These are phyloP conservation scores for Paracamarosporium sp. DNA, from an alignment of 2,329 filamentous ascomycete species.

Conservation along the genomic window DNA sequence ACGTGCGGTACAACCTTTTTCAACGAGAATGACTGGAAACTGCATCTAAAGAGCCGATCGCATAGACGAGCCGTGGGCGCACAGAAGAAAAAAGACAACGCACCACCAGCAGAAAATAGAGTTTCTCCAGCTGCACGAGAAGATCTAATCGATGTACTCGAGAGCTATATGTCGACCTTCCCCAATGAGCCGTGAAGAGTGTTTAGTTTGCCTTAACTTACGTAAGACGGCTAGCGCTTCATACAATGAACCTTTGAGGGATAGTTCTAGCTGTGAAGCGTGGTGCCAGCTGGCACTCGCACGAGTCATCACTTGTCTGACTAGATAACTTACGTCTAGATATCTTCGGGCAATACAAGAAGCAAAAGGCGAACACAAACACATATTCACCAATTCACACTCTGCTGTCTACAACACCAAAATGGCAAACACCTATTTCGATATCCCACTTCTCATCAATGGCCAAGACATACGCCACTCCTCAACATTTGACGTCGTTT, in stretches of 20 bases:
- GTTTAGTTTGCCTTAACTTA: too few relatives aligned
- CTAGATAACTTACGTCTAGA: too few relatives aligned
- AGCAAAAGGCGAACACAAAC: background rate
- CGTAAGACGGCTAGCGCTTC: background rate
- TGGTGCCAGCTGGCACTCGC: too few relatives aligned
- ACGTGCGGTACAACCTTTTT: conserved; percentile 67
- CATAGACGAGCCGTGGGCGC: conserved; percentile 54
- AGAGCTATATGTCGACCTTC: conserved; percentile 25
- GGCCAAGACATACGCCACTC: conserved; percentile 51
- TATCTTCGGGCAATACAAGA: too few relatives aligned
- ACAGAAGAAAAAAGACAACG: conserved; percentile 35
- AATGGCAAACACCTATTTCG: conserved; percentile 2
- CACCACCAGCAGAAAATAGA: conserved; percentile 1
- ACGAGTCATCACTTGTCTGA: background rate
- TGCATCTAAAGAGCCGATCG: conserved; percentile 61
- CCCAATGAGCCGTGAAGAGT: background rate
- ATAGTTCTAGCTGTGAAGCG: too few relatives aligned
- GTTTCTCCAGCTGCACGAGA: conserved; percentile 6
- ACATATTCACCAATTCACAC: background rate
- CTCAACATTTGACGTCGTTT: conserved; percentile 48
- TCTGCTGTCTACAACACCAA: background rate
- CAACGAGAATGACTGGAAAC: conserved; percentile 63
- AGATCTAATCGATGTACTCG: conserved; percentile 30
- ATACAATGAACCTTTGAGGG: background rate
- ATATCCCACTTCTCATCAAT: conserved; percentile 52